A percentile compares a stretch with the other conserved stretches of the same genome.
These are phyloP conservation scores for Eimeria acervulina DNA, from an alignment of 169 alveolate genomes.

Conservation along the genomic window DNA sequence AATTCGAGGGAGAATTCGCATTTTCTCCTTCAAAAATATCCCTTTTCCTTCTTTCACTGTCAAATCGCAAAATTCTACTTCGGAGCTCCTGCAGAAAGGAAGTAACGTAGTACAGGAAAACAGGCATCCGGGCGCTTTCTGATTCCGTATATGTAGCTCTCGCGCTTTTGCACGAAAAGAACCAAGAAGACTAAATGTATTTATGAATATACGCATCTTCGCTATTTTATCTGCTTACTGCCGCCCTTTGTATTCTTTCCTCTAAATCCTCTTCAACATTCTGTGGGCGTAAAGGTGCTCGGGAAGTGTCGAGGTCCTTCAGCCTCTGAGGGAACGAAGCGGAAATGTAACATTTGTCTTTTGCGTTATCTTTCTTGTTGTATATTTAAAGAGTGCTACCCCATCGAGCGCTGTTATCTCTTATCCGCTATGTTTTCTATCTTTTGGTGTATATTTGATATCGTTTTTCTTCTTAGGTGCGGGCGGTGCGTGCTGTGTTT, in stretches of 20 bases:
- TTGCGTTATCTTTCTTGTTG: no score
- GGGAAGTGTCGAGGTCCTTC: background rate
- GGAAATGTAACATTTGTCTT: background rate
- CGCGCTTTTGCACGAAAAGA: no score
- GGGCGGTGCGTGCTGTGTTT: no score
- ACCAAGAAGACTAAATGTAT: no score
- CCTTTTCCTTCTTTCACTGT: slow-evolving; percentile 26
- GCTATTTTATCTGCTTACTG: background rate
- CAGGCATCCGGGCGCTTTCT: background rate
- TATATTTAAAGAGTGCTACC: no score
- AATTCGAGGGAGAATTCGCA: background rate
- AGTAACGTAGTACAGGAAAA: background rate
- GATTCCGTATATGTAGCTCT: background rate
- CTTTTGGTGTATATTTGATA: background rate
- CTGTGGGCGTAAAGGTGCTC: background rate
- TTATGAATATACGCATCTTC: no score
- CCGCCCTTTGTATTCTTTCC: slow-evolving; percentile 17
- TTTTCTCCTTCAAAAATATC: background rate
- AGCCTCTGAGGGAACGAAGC: slow-evolving; percentile 4
- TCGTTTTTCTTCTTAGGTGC: background rate
- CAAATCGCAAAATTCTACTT: slow-evolving; percentile 35
- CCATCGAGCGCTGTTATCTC: no score
- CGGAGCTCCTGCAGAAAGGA: slow-evolving; percentile 55
- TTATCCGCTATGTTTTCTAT: background rate
- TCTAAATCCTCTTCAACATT: slow-evolving; percentile 16